Base-by-base conservation (phyloP, 345 rosid genomes). In the Moricandia arvensis region DNA sequence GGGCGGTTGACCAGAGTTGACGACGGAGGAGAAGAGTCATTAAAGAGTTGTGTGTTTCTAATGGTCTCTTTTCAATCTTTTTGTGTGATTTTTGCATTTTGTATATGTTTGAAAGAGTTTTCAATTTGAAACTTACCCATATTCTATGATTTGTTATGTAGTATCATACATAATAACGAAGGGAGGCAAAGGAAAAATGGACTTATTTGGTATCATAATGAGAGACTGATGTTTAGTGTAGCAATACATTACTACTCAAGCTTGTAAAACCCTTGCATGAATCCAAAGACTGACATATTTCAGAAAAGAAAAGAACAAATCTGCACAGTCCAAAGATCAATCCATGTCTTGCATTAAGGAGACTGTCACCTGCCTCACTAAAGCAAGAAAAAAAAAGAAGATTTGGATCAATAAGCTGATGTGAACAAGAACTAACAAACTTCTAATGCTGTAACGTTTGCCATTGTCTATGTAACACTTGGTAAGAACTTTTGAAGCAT, bases 331-430 rank as follows among this genome's bases (percentile, higher is more conserved):
- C 33, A 27, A 71, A 45, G 75, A 71, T 71, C 43, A 59, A 2
- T 41, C n/a, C 55, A 6, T 59, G 68, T 35, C 71, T 45, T 33
- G 33, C 16, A 33, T 7, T 2, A 67, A 75, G 49, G 9, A 53
- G 73, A 27, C 17, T 12, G 8, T 38, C 73, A 59, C 66, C 81
- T 72, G 81, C 69, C 67, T 16, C 49, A 12, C 49, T 12, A 63
- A 59, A 64, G 24, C 67, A 60, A 31, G 61, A 24, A 0, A 37
- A 27, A 35, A 4, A 30, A 17, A 8, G 30, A 8, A 12, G n/a
- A 9, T 49, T 45, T 7, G 29, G n/a, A 77, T 71, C 75, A 70
- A 0, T 1, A 18, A 68, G 61, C 51, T 37, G 30, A n/a, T 47
- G 51, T 43, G 51, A 43, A 13, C 16, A 12, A 43, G 51, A 7